A percentile compares a stretch with the other conserved stretches of the same genome.
Evolutionary conservation across 2,329 filamentous ascomycete species (phyloP).

Genomic region (Erysiphe pulchra): DNA sequence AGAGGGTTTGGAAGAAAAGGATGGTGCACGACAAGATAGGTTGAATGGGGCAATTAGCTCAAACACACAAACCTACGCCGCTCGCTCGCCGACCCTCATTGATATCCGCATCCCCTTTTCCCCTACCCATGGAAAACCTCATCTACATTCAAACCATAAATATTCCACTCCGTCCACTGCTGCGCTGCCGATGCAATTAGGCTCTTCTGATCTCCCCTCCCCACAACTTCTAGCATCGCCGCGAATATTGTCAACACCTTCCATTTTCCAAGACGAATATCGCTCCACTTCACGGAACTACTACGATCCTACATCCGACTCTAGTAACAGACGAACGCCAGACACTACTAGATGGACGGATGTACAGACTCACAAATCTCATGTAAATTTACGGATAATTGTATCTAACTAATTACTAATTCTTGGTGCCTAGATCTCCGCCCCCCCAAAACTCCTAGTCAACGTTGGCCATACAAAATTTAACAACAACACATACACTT

Average conservation of each 20-base stretch:
- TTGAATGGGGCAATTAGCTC: slow-evolving; percentile 10
- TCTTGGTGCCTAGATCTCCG: slow-evolving; percentile 18
- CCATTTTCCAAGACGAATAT: slow-evolving; percentile 13
- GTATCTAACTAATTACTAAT: neutral
- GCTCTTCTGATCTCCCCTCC: slow-evolving; percentile 9
- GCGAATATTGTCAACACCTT: slow-evolving; percentile 6
- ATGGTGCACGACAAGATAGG: slow-evolving; percentile 8
- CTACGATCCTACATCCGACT: slow-evolving; percentile 20
- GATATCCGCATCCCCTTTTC: slow-evolving; percentile 9
- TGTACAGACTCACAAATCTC: slow-evolving; percentile 9
- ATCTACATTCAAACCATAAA: slow-evolving; percentile 11
- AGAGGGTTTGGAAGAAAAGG: slow-evolving; percentile 8
- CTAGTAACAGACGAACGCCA: slow-evolving; percentile 16
- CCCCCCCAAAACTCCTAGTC: slow-evolving; percentile 23
- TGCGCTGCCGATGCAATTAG: slow-evolving; percentile 7
- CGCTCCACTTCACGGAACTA: slow-evolving; percentile 16
- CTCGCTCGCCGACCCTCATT: slow-evolving; percentile 9
- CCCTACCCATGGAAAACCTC: slow-evolving; percentile 10
- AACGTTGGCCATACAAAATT: slow-evolving; percentile 21
- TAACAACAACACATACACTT: slow-evolving; percentile 23
- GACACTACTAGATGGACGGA: slow-evolving; percentile 13
- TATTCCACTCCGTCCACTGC: slow-evolving; percentile 10
- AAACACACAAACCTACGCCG: slow-evolving; percentile 8
- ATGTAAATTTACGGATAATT: slow-evolving; percentile 7
- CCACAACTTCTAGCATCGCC: slow-evolving; percentile 9